Percentiles rank a stretch among this genome's conserved stretches.
These are phyloP conservation scores for Escallonia herrerae DNA, from an alignment of 129 eudicot species.

Conservation along the genomic window DNA sequence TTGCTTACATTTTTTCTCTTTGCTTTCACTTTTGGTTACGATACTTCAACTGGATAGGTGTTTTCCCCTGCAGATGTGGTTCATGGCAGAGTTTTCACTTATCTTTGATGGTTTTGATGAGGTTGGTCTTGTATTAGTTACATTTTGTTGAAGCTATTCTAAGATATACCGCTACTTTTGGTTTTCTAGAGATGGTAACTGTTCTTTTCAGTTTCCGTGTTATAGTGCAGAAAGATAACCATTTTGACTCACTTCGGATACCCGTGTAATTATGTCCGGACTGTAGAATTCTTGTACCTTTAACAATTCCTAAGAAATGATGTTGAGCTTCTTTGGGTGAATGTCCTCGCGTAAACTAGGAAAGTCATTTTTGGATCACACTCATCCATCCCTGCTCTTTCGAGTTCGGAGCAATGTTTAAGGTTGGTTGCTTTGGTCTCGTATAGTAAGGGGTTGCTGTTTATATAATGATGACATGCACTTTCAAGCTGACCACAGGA, in stretches of 20 bases:
- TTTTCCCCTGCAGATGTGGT: constrained; percentile 70
- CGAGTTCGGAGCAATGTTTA: too few species aligned
- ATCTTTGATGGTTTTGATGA: constrained; percentile 63
- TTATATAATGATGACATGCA: too few species aligned
- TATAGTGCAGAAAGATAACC: not conserved
- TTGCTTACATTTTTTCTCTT: too few species aligned
- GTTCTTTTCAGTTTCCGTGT: not conserved
- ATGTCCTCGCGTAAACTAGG: too few species aligned
- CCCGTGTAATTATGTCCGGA: not conserved
- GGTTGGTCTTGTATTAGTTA: constrained; percentile 35
- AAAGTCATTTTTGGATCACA: too few species aligned
- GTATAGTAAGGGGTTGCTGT: too few species aligned
- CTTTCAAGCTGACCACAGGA: too few species aligned
- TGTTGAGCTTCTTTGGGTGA: not conserved
- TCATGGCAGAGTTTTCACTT: constrained; percentile 86
- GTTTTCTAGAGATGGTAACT: not conserved
- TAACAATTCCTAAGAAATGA: not conserved
- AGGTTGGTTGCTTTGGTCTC: too few species aligned
- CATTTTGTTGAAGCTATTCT: not conserved
- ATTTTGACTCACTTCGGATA: not conserved
- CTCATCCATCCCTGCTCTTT: too few species aligned
- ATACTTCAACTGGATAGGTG: not conserved
- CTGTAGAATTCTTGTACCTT: not conserved
- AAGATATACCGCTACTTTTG: not conserved
- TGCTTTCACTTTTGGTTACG: too few species aligned